Evolutionary conservation across 2,329 filamentous ascomycete genomes (phyloP), one percentile per base, ranked within the genome.

Genomic region (Acarospora socialis): DNA sequence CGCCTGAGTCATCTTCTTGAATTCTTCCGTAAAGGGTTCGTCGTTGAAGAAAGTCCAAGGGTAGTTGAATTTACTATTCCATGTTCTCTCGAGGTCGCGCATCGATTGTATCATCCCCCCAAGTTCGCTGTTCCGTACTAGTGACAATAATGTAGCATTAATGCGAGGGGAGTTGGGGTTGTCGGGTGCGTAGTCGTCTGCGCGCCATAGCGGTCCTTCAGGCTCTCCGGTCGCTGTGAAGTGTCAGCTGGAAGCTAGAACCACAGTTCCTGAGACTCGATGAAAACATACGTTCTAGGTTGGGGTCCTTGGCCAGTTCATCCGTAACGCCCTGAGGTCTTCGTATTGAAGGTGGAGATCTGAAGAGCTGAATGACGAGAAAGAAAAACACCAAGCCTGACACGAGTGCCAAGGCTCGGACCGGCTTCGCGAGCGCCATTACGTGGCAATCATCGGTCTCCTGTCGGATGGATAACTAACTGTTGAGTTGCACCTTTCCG

Each of bases 21-120:
- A 98, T 47, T 95, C 86, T 10, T 90, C 80, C 3, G 79, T 77
- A 51, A 98, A 98, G 10, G 82, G 81, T 32, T 81, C 77, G 50
- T 98, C 87, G 59, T 98, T 98, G 68, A 98, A 92, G 56, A 98
- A 98, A 6, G 84, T 94, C 83, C 90, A 98, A 0, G 90, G 90
- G 52, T 98, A 98, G 63, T 98, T 98, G 71, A 95, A 98, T 53
- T 98, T 98, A 65, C 73, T 66, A 51, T 98, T 98, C 84, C 86
- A 98, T 1, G 87, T 95, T 43, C 79, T 65, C 60, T 98, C 90
- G 38, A 98, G 67, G 50, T 98, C 87, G 34, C 60, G 59, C 82
- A 98, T 98, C 16, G 84, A 83, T 51, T 77, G 71, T 16, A 95
- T 63, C 65, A 98, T 80, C 28, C 78, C 81, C 14, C 73, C 60